Conservation (phyloP, 768 basidiomycete species). For the Neoboletus subvelutipes region DNA sequence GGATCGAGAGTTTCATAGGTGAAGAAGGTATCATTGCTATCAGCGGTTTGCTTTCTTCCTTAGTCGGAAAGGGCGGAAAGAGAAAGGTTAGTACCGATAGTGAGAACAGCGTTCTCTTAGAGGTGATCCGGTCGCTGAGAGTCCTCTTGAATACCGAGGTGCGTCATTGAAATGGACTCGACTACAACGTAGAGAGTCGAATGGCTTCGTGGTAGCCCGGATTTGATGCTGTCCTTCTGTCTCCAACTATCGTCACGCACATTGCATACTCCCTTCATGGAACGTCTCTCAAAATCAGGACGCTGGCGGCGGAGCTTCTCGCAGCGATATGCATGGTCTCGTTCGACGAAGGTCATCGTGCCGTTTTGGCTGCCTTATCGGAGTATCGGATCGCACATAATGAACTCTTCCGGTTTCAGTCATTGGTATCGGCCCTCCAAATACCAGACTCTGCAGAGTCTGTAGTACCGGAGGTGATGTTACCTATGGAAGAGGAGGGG, state of each 20-base stretch:
- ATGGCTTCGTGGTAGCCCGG: slow-evolving; percentile 51
- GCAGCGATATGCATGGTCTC: slow-evolving; percentile 83
- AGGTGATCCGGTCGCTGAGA: slow-evolving; percentile 76
- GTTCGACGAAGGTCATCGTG: slow-evolving; percentile 64
- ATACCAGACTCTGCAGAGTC: slow-evolving; percentile 45
- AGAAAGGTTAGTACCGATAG: slow-evolving; percentile 57
- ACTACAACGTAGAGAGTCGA: background rate
- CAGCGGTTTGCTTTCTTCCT: slow-evolving; percentile 50
- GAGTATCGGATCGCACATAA: slow-evolving; percentile 72
- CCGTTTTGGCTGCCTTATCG: slow-evolving; percentile 74
- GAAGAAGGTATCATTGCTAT: slow-evolving; percentile 69
- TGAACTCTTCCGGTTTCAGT: slow-evolving; percentile 80
- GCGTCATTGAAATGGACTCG: slow-evolving; percentile 9
- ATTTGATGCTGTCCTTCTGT: slow-evolving; percentile 63
- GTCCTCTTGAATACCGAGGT: slow-evolving; percentile 86
- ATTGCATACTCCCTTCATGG: slow-evolving; percentile 70
- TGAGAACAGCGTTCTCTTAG: slow-evolving; percentile 66
- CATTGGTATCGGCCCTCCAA: slow-evolving; percentile 61
- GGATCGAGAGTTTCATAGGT: slow-evolving; percentile 70
- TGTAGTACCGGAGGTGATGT: slow-evolving; percentile 32
- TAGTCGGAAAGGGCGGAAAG: slow-evolving; percentile 71
- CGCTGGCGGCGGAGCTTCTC: slow-evolving; percentile 71
- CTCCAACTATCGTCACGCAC: slow-evolving; percentile 65
- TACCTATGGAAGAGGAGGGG: slow-evolving; percentile 59
- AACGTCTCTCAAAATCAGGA: slow-evolving; percentile 65